A percentile compares a stretch with the other conserved stretches of the same genome.
phyloP scores from a whole-genome alignment of 305 asterid species.

The Withania somnifera region DNA sequence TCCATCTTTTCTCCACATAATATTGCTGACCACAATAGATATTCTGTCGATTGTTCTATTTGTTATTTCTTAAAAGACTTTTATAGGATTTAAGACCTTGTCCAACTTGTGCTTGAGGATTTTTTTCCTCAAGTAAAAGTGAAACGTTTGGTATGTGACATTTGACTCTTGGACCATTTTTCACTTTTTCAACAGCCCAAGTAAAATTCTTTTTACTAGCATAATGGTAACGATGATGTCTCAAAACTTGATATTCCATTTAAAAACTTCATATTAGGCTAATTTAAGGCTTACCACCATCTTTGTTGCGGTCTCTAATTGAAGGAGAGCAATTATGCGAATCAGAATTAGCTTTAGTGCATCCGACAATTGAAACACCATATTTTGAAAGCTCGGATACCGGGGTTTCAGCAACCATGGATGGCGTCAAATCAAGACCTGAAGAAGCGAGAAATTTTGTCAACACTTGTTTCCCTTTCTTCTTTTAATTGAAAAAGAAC shows the following conservation, averaged over 20 bases:
- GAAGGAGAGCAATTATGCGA: neutral
- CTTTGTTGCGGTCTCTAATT: slow-evolving; percentile 8
- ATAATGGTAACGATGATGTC: neutral
- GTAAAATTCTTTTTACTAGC: neutral
- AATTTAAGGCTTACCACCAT: neutral
- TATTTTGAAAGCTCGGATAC: slow-evolving; percentile 28
- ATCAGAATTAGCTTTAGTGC: neutral
- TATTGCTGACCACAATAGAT: neutral
- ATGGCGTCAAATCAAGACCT: slow-evolving; percentile 28
- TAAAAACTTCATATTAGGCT: neutral
- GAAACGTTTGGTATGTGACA: neutral
- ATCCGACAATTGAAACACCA: neutral
- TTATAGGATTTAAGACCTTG: neutral
- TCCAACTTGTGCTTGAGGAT: neutral
- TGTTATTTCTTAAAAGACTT: neutral
- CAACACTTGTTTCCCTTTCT: neutral
- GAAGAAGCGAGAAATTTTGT: slow-evolving; percentile 6
- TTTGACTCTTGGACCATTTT: no score
- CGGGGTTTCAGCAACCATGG: slow-evolving; percentile 57
- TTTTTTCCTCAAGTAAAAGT: neutral
- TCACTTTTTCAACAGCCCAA: neutral
- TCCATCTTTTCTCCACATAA: neutral
- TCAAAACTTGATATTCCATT: neutral
- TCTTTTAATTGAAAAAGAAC: neutral
- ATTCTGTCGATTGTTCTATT: neutral